Conservation (phyloP, 1,284 basidiomycete species). For the Hortiboletus rubellus region DNA sequence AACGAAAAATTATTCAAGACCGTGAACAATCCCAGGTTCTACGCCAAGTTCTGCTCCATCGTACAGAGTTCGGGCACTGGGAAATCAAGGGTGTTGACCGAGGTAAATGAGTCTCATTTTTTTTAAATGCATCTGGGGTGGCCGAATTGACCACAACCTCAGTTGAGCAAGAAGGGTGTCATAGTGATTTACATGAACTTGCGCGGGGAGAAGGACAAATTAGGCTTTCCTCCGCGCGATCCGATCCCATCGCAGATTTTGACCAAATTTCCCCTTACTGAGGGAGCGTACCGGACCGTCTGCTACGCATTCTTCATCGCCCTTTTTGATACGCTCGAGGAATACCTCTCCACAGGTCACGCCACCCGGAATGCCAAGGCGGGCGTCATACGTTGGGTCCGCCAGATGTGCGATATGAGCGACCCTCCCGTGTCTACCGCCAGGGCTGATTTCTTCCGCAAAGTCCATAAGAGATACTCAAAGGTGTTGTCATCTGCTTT, state of each 20-base stretch:
- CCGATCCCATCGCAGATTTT: conserved; percentile 12
- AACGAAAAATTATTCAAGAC: conserved; percentile 13
- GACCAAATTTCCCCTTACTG: not conserved
- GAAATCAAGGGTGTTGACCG: conserved; percentile 21
- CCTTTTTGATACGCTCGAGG: conserved; percentile 11
- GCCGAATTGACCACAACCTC: not conserved
- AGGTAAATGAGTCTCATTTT: conserved; percentile 5
- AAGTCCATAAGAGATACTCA: too few species aligned
- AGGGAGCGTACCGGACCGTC: not conserved
- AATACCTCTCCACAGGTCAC: not conserved
- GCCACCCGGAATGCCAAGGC: not conserved
- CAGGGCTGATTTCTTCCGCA: too few species aligned
- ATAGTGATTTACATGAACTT: conserved; percentile 22
- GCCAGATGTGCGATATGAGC: conserved; percentile 1
- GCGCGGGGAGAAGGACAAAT: not conserved
- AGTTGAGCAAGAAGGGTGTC: conserved; percentile 14
- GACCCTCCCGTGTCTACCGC: too few species aligned
- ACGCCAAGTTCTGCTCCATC: conserved; percentile 22
- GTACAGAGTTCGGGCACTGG: conserved; percentile 28
- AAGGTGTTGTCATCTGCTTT: too few species aligned
- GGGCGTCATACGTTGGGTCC: not conserved
- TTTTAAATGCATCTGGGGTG: accelerated
- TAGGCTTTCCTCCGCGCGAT: conserved; percentile 15
- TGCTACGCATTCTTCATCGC: conserved; percentile 14
- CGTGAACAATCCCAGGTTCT: not conserved